Evolutionary conservation across 2,329 filamentous ascomycete genomes (phyloP), one percentile per base, ranked within the genome.

Genomic region (Pseudogymnoascus sp.): DNA sequence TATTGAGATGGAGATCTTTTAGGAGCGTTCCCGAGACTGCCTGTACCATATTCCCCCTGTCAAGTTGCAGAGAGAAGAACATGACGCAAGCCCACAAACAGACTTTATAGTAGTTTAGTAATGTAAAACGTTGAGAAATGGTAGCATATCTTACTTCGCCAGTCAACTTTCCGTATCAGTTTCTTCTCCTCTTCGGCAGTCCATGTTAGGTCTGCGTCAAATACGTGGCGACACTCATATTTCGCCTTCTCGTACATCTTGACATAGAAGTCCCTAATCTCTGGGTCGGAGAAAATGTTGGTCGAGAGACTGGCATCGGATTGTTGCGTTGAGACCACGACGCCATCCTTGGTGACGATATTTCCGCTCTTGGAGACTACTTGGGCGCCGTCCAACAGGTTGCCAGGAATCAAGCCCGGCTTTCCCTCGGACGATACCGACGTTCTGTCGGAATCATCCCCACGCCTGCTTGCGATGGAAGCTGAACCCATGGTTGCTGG

Each of bases 21-120:
- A 87, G 72, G 74, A 63, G 80, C 65, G 77, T 80, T 38, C 76
- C 75, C 71, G 63, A 1, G 7, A 62, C 39, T 25, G 60, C 62
- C 25, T 62, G 60, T 39, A 71, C 74, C 58, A 75, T 70, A 61
- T 75, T 75, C 11, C 71, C 69, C 33, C 73, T 67, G 53, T 74
- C 71, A 28, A 75, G 57, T 50, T 75, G 72, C 33, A 75, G 65
- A 5, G 69, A 68, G 41, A 70, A 71, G 62, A 76, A 76, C 74
- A 75, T 75, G 33, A 75, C 60, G 68, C 75, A 75, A 7, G 53
- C 33, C 37, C 33, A 59, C 18, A 58, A 25, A 57, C 28, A 60
- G 14, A 60, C 33, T 60, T 12, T 30, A 43, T 57, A 20, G 3
- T 25, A 57, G n/a, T 18, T 61, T 41, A 61, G 47, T 14, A 47